Evolutionary conservation across 2,329 filamentous ascomycete species (phyloP).

Genomic region (Bipolaris victoriae): DNA sequence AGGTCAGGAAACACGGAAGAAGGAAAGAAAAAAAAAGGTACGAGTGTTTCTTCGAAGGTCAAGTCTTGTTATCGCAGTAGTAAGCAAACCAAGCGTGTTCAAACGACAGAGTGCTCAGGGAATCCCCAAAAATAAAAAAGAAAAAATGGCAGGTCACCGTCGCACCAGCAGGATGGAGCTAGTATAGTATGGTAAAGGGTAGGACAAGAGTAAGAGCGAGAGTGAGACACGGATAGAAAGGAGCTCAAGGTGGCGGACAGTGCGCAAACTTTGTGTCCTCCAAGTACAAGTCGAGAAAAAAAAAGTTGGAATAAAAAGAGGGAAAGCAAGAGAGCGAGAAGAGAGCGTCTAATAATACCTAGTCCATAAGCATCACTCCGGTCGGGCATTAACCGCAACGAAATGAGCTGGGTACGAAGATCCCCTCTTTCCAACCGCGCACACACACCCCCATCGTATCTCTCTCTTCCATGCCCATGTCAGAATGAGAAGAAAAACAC

Average conservation of each 20-base stretch:
- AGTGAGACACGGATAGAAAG: neutral
- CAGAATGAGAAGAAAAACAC: neutral
- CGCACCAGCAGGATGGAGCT: neutral
- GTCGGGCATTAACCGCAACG: conserved; percentile 7
- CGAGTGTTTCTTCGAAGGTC: neutral
- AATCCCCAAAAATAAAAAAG: neutral
- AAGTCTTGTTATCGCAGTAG: neutral
- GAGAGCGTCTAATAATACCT: neutral
- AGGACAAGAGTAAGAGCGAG: conserved; percentile 1
- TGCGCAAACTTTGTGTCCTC: neutral
- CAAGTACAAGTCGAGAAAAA: neutral
- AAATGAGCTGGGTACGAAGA: conserved; percentile 8
- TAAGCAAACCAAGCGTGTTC: neutral
- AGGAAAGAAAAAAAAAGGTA: neutral
- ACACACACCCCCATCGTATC: neutral
- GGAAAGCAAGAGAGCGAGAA: neutral
- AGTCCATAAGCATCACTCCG: conserved; percentile 2
- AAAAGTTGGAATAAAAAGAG: no score
- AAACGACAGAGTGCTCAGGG: neutral
- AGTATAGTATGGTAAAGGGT: neutral
- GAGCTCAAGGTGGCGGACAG: neutral
- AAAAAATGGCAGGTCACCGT: neutral
- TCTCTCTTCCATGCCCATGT: neutral
- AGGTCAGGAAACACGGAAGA: neutral
- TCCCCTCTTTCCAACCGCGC: conserved; percentile 1